Conservation (phyloP, 306 rosid species). For the Sesbania bispinosa region DNA sequence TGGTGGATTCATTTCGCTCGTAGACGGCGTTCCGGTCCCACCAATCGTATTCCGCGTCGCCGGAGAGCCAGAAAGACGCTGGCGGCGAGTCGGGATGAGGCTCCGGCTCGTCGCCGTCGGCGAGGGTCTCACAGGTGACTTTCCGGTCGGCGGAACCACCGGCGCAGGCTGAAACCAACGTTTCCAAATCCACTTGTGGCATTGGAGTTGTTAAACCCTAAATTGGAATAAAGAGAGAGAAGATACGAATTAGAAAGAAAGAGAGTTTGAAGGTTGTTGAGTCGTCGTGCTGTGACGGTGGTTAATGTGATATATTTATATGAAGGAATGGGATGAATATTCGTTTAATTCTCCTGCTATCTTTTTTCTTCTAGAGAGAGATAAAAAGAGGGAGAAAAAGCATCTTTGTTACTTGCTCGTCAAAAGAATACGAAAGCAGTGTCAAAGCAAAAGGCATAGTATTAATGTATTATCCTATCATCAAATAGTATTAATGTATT, state of each 20-base stretch:
- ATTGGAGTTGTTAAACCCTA: background rate
- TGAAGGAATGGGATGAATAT: background rate
- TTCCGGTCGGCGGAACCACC: slow-evolving; percentile 63
- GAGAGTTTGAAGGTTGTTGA: slow-evolving; percentile 1
- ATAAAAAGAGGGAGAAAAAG: background rate
- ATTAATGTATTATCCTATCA: no score
- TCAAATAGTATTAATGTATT: no score
- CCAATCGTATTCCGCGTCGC: slow-evolving; percentile 84
- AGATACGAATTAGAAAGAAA: background rate
- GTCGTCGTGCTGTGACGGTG: background rate
- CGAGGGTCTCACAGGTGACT: slow-evolving; percentile 58
- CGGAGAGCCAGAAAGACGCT: slow-evolving; percentile 85
- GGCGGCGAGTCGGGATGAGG: slow-evolving; percentile 64
- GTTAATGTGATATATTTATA: slow-evolving; percentile 14
- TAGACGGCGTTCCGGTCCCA: slow-evolving; percentile 78
- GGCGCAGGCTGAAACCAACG: slow-evolving; percentile 68
- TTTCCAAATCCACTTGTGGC: slow-evolving; percentile 90
- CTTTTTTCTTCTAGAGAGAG: slow-evolving; percentile 22
- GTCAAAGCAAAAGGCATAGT: background rate
- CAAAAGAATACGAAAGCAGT: slow-evolving; percentile 33
- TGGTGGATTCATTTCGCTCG: slow-evolving; percentile 73
- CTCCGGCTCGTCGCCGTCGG: slow-evolving; percentile 10
- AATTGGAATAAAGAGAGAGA: background rate
- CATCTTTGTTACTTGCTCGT: background rate
- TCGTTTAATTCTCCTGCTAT: background rate